Evolutionary conservation across 345 rosid species (phyloP).

Genomic region (Citrus inodora): DNA sequence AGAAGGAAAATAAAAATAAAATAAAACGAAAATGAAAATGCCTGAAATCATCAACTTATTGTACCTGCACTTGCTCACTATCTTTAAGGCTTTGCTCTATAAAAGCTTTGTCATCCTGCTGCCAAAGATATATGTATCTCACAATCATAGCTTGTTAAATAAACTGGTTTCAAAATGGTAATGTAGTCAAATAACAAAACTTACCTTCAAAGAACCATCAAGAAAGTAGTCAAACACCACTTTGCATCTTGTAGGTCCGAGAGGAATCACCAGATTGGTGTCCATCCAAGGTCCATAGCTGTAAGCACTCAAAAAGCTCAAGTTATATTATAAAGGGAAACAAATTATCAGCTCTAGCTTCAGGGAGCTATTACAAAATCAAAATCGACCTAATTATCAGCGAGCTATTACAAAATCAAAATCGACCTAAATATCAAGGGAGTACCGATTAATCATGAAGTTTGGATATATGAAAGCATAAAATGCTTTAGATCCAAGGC

Average conservation of each 20-base stretch:
- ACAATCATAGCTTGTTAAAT: background rate
- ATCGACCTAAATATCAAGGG: constrained; percentile 2
- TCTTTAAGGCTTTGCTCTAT: constrained; percentile 60
- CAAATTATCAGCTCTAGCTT: background rate
- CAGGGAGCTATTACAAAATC: background rate
- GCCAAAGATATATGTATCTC: background rate
- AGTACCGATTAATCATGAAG: constrained; percentile 89
- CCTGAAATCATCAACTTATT: background rate
- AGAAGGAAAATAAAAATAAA: background rate
- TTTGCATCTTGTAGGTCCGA: constrained; percentile 66
- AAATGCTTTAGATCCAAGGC: constrained; percentile 77
- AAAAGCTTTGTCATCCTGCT: constrained; percentile 64
- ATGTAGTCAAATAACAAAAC: background rate
- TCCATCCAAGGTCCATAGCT: constrained; percentile 99
- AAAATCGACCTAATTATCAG: background rate
- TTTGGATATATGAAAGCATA: constrained; percentile 91
- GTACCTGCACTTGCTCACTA: constrained; percentile 81
- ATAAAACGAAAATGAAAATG: background rate
- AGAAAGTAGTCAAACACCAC: constrained; percentile 89
- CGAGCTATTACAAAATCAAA: background rate
- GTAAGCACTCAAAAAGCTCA: background rate
- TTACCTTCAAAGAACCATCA: constrained; percentile 60
- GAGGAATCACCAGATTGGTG: constrained; percentile 79
- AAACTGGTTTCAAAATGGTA: no score
- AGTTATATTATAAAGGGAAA: background rate